phyloP scores from a whole-genome alignment of 345 rosid genomes.

The Salix exigua region DNA sequence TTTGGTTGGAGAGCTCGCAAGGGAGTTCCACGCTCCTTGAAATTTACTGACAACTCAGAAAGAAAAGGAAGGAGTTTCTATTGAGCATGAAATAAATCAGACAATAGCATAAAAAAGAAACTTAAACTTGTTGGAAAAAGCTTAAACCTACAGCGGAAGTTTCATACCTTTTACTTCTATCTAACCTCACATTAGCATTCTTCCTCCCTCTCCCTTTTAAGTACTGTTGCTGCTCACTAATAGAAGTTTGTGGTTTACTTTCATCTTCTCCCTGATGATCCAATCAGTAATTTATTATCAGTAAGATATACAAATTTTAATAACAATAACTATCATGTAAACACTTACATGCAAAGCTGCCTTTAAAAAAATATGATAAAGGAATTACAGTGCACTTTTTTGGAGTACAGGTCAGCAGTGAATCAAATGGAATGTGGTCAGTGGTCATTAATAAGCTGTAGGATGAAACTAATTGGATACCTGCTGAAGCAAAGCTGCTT shows the following conservation, averaged over 20 bases:
- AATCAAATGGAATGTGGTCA: neutral
- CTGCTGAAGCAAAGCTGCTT: conserved; percentile 82
- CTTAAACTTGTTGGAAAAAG: conserved; percentile 4
- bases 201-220: conserved; percentile 40
- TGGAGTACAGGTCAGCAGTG: neutral
- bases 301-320: conserved; percentile 8
- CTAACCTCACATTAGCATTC: conserved; percentile 26
- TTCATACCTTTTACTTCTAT: conserved; percentile 50
- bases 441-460: neutral
- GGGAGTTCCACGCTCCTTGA: conserved; percentile 62
- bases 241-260: conserved; percentile 38
- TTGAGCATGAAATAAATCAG: conserved; percentile 13
- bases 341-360: neutral
- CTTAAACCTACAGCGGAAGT: conserved; percentile 10
- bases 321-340: neutral
- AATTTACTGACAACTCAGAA: conserved; percentile 36
- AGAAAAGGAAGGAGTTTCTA: neutral
- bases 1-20: conserved; percentile 34
- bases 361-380: neutral
- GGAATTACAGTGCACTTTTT: neutral
- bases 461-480: conserved; percentile 32
- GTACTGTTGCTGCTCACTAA: conserved; percentile 39
- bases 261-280: conserved; percentile 60
- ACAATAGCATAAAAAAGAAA: conserved; percentile 5
- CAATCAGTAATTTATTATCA: conserved; percentile 11